phyloP scores from a whole-genome alignment of 2,329 filamentous ascomycete species.

The Conoideocrella luteorostrata region DNA sequence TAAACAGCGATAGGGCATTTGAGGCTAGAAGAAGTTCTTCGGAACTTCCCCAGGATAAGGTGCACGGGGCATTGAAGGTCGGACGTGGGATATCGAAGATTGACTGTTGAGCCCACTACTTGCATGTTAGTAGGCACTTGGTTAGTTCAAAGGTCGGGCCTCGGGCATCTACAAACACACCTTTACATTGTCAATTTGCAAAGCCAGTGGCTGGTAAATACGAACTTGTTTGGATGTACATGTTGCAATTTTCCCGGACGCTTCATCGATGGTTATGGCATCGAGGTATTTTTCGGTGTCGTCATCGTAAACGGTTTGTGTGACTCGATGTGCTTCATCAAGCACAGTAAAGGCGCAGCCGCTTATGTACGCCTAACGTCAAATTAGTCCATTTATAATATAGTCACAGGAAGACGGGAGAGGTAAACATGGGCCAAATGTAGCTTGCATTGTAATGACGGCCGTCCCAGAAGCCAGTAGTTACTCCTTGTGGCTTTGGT shows the following conservation, averaged over 20 bases:
- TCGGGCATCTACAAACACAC: constrained; percentile 36
- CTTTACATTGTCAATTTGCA: constrained; percentile 66
- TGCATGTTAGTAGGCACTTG: constrained; percentile 15
- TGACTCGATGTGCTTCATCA: constrained; percentile 61
- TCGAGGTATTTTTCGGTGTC: constrained; percentile 57
- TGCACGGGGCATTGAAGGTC: constrained; percentile 29
- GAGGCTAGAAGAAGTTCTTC: constrained; percentile 81
- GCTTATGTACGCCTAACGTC: constrained; percentile 73
- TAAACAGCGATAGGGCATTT: constrained; percentile 62
- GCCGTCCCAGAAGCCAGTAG: constrained; percentile 66
- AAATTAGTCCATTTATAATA: constrained; percentile 7
- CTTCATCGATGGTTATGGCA: constrained; percentile 74
- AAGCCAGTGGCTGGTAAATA: constrained; percentile 70
- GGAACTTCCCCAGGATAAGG: constrained; percentile 77
- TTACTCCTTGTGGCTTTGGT: constrained; percentile 70
- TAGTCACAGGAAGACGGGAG: constrained; percentile 1
- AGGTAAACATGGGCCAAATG: background rate
- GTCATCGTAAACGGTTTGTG: constrained; percentile 90
- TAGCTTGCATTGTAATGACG: constrained; percentile 63
- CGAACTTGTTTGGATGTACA: constrained; percentile 62
- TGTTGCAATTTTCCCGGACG: constrained; percentile 76
- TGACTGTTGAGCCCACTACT: constrained; percentile 59
- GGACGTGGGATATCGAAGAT: constrained; percentile 41
- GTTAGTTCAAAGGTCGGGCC: background rate
- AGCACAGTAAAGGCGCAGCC: constrained; percentile 84